A percentile compares a stretch with the other conserved stretches of the same genome.
These are phyloP conservation scores for Phytophthora pinifolia DNA, from an alignment of 352 stramenopile species.

Conservation along the genomic window DNA sequence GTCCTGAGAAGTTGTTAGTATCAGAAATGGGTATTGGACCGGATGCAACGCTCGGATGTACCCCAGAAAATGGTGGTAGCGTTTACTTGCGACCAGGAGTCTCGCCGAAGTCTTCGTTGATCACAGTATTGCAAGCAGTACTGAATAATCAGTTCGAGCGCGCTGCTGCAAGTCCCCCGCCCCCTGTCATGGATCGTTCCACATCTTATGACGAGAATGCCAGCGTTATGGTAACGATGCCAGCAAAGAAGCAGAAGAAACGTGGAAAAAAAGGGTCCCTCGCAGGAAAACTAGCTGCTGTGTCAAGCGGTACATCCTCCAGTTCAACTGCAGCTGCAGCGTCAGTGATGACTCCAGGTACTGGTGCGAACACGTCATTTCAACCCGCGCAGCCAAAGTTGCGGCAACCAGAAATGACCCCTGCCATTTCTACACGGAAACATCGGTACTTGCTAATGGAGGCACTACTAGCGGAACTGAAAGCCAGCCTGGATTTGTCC, in stretches of 20 bases:
- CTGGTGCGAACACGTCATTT: conserved; percentile 15
- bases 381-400: conserved; percentile 34
- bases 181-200: conserved; percentile 29
- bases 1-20: conserved; percentile 38
- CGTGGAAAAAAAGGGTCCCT: conserved; percentile 35
- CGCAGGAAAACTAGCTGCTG: conserved; percentile 27
- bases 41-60: conserved; percentile 9
- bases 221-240: conserved; percentile 28
- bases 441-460: conserved; percentile 71
- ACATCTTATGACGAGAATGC: conserved; percentile 34
- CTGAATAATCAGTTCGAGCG: conserved; percentile 62
- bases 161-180: conserved; percentile 16
- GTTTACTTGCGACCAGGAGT: conserved; percentile 13
- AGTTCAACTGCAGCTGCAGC: conserved; percentile 2
- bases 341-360: conserved; percentile 2
- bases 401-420: conserved; percentile 30
- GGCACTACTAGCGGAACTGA: conserved; percentile 53
- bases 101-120: conserved; percentile 24
- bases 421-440: conserved; percentile 36
- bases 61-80: conserved; percentile 8
- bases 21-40: conserved; percentile 21
- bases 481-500: conserved; percentile 50
- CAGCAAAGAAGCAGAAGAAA: conserved; percentile 42
- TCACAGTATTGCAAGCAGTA: conserved; percentile 47
- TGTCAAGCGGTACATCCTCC: conserved; percentile 11